Evolutionary conservation across 106 monocot genomes (phyloP).

Genomic region (Dioscorea dumetorum): DNA sequence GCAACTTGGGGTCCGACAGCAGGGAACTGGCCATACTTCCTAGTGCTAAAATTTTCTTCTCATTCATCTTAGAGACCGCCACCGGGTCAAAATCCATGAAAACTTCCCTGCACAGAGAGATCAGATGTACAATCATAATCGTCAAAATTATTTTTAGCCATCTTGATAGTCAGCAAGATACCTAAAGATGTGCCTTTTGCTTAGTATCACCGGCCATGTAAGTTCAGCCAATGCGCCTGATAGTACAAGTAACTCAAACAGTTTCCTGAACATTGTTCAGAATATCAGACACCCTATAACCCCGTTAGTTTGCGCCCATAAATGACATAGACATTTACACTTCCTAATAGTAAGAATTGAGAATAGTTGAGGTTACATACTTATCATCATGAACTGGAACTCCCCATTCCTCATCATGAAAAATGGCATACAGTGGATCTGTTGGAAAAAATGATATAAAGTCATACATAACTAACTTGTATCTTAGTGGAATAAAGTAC

Average conservation of each 20-base stretch:
- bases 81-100: constrained; percentile 4
- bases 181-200: constrained; percentile 5
- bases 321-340: not conserved
- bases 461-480: no score
- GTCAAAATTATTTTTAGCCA: no score
- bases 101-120: constrained; percentile 2
- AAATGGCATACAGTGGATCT: not conserved
- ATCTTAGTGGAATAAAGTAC: no score
- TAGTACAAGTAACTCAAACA: constrained; percentile 7
- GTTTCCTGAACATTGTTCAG: constrained; percentile 1
- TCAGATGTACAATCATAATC: not conserved
- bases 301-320: not conserved
- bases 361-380: not conserved
- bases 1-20: constrained; percentile 6
- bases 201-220: constrained; percentile 4
- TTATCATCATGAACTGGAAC: constrained; percentile 11
- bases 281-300: constrained; percentile 2
- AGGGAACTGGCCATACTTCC: not conserved
- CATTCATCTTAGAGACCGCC: constrained; percentile 1
- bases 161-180: not conserved
- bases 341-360: not conserved
- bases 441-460: not conserved
- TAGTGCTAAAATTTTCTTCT: constrained; percentile 1
- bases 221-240: constrained; percentile 8
- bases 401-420: constrained; percentile 17